Evolutionary conservation across 2,329 filamentous ascomycete genomes (phyloP), one percentile per base, ranked within the genome.

Genomic region (Myriangium duriaei): DNA sequence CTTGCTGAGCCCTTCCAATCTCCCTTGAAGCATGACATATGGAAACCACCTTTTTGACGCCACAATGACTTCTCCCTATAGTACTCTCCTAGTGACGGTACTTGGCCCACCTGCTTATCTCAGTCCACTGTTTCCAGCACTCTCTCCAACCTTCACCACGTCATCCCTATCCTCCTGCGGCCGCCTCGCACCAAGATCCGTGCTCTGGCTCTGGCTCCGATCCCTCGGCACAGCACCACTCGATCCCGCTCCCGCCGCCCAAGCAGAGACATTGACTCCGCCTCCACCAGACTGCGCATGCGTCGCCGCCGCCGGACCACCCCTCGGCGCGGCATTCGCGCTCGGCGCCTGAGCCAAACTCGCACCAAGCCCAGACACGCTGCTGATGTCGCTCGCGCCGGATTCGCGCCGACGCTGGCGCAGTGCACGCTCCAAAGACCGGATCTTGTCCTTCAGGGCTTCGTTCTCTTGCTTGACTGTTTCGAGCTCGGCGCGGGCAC

Each of bases 381-480:
- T 17, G n/a, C 18, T 24, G n/a, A 39, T 24, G 13, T 32, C 33
- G 44, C 59, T 49, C 51, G 51, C 47, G 34, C 51, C 52, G 40
- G 47, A 51, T 35, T 53, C 49, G 4, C 53, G 46, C 30, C 56
- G 42, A 6, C 53, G 54, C 44, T 41, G 43, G 42, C 49, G 55
- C 41, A 68, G 53, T 42, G 57, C 54, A 17, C 59, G 55, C 46
- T 69, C 65, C 35, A 69, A 46, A 37, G 64, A 59, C 36, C 62
- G 54, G n/a, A 69, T 65, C 39, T 63, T 56, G 45, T 62, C 58
- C 44, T 64, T 62, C 41, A 69, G 48, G 26, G 49, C 44, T 33
- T 68, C 65, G 50, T 69, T 69, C 52, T 69, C 65, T 31, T 53
- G 53, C 53, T 68, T 68, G 24, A 64, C 65, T 36, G 62, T 60